phyloP scores from a whole-genome alignment of 2,329 filamentous ascomycete species.

The Exophiala bonariae region DNA sequence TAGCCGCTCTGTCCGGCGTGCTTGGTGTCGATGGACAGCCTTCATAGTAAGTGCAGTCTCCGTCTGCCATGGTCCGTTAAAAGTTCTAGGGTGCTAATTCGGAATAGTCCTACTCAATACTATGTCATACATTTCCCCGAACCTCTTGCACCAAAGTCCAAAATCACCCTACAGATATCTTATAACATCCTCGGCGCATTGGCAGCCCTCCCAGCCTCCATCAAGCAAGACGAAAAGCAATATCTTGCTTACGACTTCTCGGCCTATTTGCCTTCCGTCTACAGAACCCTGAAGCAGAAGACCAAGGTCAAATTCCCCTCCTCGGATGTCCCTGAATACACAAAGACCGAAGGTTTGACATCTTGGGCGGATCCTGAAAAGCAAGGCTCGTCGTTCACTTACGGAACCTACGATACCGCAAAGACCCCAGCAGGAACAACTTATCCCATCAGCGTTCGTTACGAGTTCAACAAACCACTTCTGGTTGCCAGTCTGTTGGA shows the following conservation, averaged over 20 bases:
- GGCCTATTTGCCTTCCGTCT: slow-evolving; percentile 79
- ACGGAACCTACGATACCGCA: slow-evolving; percentile 75
- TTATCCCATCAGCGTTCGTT: slow-evolving; percentile 75
- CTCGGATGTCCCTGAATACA: slow-evolving; percentile 79
- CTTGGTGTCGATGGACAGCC: slow-evolving; percentile 44
- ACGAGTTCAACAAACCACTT: slow-evolving; percentile 93
- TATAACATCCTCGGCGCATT: slow-evolving; percentile 81
- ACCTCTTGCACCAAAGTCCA: slow-evolving; percentile 71
- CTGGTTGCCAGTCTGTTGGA: slow-evolving; percentile 77
- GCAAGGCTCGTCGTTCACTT: slow-evolving; percentile 81
- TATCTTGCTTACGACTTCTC: slow-evolving; percentile 85
- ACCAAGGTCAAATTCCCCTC: slow-evolving; percentile 90
- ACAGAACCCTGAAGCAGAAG: slow-evolving; percentile 88
- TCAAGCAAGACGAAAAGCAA: slow-evolving; percentile 83
- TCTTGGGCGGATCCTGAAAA: slow-evolving; percentile 71
- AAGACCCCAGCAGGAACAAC: slow-evolving; percentile 73
- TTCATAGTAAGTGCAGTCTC: slow-evolving; percentile 53
- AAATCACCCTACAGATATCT: slow-evolving; percentile 84
- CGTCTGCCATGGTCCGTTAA: slow-evolving; percentile 13
- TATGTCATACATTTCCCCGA: slow-evolving; percentile 78
- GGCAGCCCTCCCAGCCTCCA: slow-evolving; percentile 73
- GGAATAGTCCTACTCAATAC: slow-evolving; percentile 69
- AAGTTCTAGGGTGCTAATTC: slow-evolving; percentile 2
- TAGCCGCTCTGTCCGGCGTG: slow-evolving; percentile 61
- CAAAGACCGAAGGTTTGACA: slow-evolving; percentile 61